Evolutionary conservation across 768 basidiomycete genomes (phyloP), one percentile per base, ranked within the genome.

Genomic region (Russula griseocarnosa): DNA sequence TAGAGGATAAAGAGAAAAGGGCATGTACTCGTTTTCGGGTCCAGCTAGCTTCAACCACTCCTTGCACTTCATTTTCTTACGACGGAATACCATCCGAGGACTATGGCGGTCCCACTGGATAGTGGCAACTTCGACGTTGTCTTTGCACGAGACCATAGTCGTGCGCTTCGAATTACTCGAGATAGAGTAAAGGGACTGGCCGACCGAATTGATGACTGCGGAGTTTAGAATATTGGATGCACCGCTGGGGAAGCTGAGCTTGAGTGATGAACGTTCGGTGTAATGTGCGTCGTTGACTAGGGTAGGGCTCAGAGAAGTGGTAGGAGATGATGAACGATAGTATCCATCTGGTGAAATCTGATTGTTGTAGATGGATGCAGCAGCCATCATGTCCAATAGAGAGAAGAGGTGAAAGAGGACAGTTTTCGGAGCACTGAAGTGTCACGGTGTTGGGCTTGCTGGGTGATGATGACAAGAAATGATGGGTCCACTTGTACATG

Each of bases 101-200:
- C 51, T 63, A 3, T 42, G 26, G 22, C 51, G 62, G n/a, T 58
- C 32, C 62, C 62, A 63, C 6, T 58, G 36, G 32, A 63, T 9
- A 13, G 30, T 58, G 24, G 62, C 56, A 5, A 63, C 13, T 50
- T 58, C 56, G 10, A 24, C 32, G 14, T 63, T 63, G 50, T 52
- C 49, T 11, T 5, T 5, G 24, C 40, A 57, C 32, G 62, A 62
- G 14, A 44, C 9, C 11, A 62, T 1, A 0, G 36, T 57, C 13
- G 61, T 57, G 16, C 49, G 55, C 49, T 44, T 62, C 49, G 55
- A 44, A 28, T 51, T 32, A 18, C 55, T 57, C 18, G 30, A 57
- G 30, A n/a, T 44, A 13, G 36, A 38, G 36, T 38, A 38, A 5
- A 38, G 36, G 14, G 36, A 3, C 36, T 38, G 36, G 36, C 13